These are phyloP conservation scores for Didymosphaeria variabile DNA, from an alignment of 2,329 filamentous ascomycete species.

Conservation along the genomic window DNA sequence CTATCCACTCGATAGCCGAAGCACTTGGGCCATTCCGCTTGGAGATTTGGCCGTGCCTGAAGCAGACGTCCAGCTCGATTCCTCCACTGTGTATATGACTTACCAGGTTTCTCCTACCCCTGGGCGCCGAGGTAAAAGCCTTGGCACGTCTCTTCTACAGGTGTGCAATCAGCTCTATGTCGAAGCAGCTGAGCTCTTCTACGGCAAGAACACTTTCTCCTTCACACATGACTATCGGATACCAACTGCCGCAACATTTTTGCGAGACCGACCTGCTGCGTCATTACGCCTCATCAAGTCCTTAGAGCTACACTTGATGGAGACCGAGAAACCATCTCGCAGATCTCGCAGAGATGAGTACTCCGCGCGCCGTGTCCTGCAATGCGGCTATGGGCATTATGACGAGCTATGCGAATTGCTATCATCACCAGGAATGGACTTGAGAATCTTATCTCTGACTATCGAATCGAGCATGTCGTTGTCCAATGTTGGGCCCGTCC, in stretches of 20 bases:
- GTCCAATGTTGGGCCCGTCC: neutral
- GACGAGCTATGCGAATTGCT: constrained; percentile 32
- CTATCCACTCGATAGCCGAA: neutral
- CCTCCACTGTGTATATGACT: constrained; percentile 26
- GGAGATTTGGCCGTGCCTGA: neutral
- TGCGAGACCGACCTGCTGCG: constrained; percentile 29
- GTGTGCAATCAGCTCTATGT: constrained; percentile 32
- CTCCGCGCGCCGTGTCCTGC: constrained; percentile 28
- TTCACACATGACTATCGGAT: constrained; percentile 32
- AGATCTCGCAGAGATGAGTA: constrained; percentile 25
- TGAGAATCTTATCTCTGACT: constrained; percentile 27
- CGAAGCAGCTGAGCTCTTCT: constrained; percentile 34
- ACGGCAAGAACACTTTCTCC: constrained; percentile 33
- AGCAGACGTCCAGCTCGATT: neutral
- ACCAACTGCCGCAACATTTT: constrained; percentile 34
- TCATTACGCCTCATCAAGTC: constrained; percentile 26
- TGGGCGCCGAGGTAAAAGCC: neutral
- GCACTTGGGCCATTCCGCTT: constrained; percentile 6
- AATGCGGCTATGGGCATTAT: constrained; percentile 33
- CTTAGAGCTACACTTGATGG: constrained; percentile 28
- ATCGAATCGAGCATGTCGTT: constrained; percentile 28
- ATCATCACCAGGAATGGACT: constrained; percentile 26
- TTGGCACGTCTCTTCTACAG: constrained; percentile 25
- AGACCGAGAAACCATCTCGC: constrained; percentile 31
- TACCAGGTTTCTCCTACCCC: constrained; percentile 24